Conservation (phyloP, 768 basidiomycete genomes). For the Boletus tomentosulus region DNA sequence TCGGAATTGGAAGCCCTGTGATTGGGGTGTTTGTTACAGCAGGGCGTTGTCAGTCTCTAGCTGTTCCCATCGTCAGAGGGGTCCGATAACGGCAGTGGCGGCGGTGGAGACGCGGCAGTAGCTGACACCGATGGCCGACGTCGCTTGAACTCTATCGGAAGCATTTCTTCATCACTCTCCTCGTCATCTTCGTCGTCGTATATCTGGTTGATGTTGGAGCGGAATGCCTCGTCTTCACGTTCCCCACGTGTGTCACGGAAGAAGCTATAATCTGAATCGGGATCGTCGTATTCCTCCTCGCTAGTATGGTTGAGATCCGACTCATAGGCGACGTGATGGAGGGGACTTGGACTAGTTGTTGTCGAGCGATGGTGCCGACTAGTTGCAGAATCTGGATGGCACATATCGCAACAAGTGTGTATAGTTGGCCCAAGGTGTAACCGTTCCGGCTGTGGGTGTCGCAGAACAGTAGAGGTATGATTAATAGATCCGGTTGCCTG, state of each 20-base stretch:
- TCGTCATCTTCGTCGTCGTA: slow-evolving; percentile 32
- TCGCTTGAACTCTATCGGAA: slow-evolving; percentile 34
- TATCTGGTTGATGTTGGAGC: slow-evolving; percentile 31
- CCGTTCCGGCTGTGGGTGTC: slow-evolving; percentile 32
- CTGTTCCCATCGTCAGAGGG: slow-evolving; percentile 13
- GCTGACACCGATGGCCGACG: slow-evolving; percentile 32
- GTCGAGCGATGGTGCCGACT: slow-evolving; percentile 28
- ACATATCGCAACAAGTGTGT: slow-evolving; percentile 23
- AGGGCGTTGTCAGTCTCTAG: slow-evolving; percentile 4
- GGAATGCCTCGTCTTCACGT: slow-evolving; percentile 23
- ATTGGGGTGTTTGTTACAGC: slow-evolving; percentile 11
- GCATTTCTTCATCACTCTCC: slow-evolving; percentile 35
- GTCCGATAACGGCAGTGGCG: slow-evolving; percentile 15
- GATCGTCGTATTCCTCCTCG: slow-evolving; percentile 30
- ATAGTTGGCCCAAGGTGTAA: slow-evolving; percentile 16
- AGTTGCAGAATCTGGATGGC: slow-evolving; percentile 19
- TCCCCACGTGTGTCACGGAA: slow-evolving; percentile 29
- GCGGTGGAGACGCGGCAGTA: slow-evolving; percentile 24
- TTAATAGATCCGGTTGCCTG: slow-evolving; percentile 22
- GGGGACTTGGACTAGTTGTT: slow-evolving; percentile 38
- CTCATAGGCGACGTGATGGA: slow-evolving; percentile 32
- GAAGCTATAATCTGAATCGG: slow-evolving; percentile 33
- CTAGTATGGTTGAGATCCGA: slow-evolving; percentile 29
- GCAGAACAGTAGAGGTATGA: slow-evolving; percentile 15
- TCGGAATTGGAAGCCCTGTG: slow-evolving; percentile 15